Base-by-base conservation (phyloP, 768 basidiomycete species). In the Gymnopilus dilepis region DNA sequence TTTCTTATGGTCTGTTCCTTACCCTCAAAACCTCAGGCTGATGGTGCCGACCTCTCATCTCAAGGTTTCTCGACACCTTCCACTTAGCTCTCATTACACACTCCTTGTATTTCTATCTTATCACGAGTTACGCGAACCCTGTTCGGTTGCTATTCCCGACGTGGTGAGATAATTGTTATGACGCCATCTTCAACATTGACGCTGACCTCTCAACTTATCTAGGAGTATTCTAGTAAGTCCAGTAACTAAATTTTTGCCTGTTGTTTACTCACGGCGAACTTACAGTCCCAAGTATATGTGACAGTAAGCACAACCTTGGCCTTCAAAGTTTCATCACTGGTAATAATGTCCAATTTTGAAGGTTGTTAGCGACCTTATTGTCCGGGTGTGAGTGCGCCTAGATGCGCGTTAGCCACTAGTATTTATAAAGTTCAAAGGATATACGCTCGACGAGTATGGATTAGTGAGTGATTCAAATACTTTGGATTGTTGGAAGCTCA, bases 41-140 rank as follows among this genome's bases (percentile, higher is more conserved):
- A 37, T 37, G 34, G 34, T 11, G 34, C 15, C 15, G 11, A 37
- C 34, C 15, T 37, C 11, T 2, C 34, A 15, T 37, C 12, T 54
- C 6, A 40, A 79, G 79, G 78, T 21, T 72, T 5, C 67, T 79
- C 13, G 77, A 78, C 63, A 72, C 72, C 8, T 52, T 76, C 17
- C 77, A 78, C 33, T 63, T 78, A 22, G 70, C 69, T 0, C 67
- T 79, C 15, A 64, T 76, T 24, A 71, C 75, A 3, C 74, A 78
- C 57, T 67, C 67, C 28, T 37, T 78, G 15, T 79, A 80, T 63
- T 73, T 67, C 63, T 79, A 77, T 67, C 56, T 76, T 38, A 70
- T 80, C 41, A 67, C 65, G 9, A 78, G 75, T 41, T 77, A 71
- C 51, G 67, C 55, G 30, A 74, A 77, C 56, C 69, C 73, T 2